Conservation (phyloP, 345 rosid genomes). For the Eutrema japonicum region DNA sequence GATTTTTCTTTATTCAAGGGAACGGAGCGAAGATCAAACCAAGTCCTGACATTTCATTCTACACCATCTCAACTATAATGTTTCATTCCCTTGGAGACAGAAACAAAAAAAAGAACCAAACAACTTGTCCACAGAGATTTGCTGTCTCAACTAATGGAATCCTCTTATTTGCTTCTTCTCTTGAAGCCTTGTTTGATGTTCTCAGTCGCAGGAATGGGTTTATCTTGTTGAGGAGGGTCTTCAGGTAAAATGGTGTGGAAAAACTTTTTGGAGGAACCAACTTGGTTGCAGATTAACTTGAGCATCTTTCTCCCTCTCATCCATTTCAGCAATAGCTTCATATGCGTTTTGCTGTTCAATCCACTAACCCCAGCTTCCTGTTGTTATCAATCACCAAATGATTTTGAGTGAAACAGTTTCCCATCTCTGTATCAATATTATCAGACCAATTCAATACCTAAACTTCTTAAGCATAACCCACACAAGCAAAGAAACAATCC, state of each 20-base stretch:
- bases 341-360: conserved; percentile 83
- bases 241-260: conserved; percentile 71
- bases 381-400: conserved; percentile 11
- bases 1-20: conserved; percentile 25
- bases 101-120: neutral
- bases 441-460: neutral
- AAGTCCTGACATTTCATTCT: conserved; percentile 7
- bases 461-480: neutral
- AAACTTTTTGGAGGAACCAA: conserved; percentile 85
- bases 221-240: conserved; percentile 57
- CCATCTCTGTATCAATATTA: neutral
- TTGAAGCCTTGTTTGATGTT: conserved; percentile 13
- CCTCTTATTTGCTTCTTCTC: conserved; percentile 37
- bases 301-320: conserved; percentile 92
- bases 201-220: conserved; percentile 38
- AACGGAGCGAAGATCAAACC: neutral
- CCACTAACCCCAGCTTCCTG: conserved; percentile 81
- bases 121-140: conserved; percentile 16
- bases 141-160: neutral
- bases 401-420: neutral
- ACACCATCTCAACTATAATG: conserved; percentile 23
- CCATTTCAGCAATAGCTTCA: conserved; percentile 97
- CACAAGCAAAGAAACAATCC: too few species aligned
- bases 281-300: conserved; percentile 76
- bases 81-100: conserved; percentile 6